These are phyloP conservation scores for Oemleria cerasiformis DNA, from an alignment of 306 rosid species.

Conservation along the genomic window DNA sequence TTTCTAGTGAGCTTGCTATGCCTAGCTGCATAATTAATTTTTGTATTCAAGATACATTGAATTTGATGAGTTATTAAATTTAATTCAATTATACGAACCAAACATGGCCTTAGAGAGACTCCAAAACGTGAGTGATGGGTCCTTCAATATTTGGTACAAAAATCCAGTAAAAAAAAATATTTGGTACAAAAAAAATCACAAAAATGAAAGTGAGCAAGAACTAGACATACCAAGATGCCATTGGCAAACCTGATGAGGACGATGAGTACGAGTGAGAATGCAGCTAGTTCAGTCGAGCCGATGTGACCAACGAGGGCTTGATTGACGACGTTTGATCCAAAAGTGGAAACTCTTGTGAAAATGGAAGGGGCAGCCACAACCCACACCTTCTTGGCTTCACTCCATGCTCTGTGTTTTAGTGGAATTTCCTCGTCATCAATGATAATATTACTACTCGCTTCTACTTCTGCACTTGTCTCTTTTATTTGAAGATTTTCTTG, in stretches of 20 bases:
- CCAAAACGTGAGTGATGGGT: neutral
- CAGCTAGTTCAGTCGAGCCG: slow-evolving; percentile 53
- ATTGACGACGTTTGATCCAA: slow-evolving; percentile 37
- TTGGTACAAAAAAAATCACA: no score
- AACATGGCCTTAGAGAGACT: no score
- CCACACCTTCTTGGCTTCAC: slow-evolving; percentile 54
- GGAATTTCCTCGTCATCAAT: slow-evolving; percentile 26
- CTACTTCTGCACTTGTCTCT: no score
- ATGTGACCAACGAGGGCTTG: slow-evolving; percentile 53
- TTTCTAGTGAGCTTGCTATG: slow-evolving; percentile 72
- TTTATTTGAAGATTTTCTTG: no score
- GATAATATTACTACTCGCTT: no score
- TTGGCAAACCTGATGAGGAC: slow-evolving; percentile 49
- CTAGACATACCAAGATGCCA: slow-evolving; percentile 45
- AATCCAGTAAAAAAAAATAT: no score
- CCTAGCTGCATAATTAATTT: slow-evolving; percentile 40
- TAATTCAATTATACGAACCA: no score
- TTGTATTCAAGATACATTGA: no score
- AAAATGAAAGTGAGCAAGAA: neutral
- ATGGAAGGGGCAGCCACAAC: slow-evolving; percentile 57
- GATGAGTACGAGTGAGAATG: slow-evolving; percentile 46
- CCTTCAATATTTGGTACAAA: no score
- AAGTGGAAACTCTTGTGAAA: slow-evolving; percentile 44
- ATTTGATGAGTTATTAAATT: no score
- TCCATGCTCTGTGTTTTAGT: slow-evolving; percentile 36